Conservation (phyloP, 2,329 filamentous ascomycete genomes). For the Beauveria sp. region DNA sequence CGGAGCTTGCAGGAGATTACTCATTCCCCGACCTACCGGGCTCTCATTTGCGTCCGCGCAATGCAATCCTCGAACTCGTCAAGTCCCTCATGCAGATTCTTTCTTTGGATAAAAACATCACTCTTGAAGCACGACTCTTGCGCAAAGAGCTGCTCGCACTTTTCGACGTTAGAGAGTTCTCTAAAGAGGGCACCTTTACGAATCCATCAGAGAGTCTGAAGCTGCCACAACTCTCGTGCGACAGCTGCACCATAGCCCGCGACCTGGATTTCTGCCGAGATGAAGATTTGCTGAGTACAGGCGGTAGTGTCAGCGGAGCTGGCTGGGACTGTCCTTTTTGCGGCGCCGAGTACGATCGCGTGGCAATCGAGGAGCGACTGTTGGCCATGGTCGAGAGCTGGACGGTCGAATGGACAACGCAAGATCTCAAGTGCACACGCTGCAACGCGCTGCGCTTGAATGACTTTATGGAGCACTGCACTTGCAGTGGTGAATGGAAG, state of each 20-base stretch:
- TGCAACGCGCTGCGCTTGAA: slow-evolving; percentile 72
- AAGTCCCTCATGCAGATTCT: slow-evolving; percentile 91
- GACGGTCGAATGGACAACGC: slow-evolving; percentile 74
- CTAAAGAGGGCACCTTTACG: slow-evolving; percentile 73
- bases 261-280: slow-evolving; percentile 92
- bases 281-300: slow-evolving; percentile 56
- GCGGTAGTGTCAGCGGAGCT: slow-evolving; percentile 23
- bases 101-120: slow-evolving; percentile 82
- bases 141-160: slow-evolving; percentile 82
- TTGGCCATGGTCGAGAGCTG: slow-evolving; percentile 68
- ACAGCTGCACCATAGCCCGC: slow-evolving; percentile 80
- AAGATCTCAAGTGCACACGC: slow-evolving; percentile 75
- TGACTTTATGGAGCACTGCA: slow-evolving; percentile 95
- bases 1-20: slow-evolving; percentile 82
- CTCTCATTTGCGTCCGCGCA: slow-evolving; percentile 46
- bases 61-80: slow-evolving; percentile 82
- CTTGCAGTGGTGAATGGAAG: slow-evolving; percentile 81
- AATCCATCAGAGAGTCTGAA: slow-evolving; percentile 75
- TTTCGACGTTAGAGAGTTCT: slow-evolving; percentile 94
- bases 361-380: slow-evolving; percentile 76
- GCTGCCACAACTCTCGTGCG: slow-evolving; percentile 72
- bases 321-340: slow-evolving; percentile 76
- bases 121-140: slow-evolving; percentile 77
- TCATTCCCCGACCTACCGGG: slow-evolving; percentile 74
- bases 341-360: slow-evolving; percentile 64